These are phyloP conservation scores for Cyamopsis tetragonoloba DNA, from an alignment of 306 rosid species.

Conservation along the genomic window DNA sequence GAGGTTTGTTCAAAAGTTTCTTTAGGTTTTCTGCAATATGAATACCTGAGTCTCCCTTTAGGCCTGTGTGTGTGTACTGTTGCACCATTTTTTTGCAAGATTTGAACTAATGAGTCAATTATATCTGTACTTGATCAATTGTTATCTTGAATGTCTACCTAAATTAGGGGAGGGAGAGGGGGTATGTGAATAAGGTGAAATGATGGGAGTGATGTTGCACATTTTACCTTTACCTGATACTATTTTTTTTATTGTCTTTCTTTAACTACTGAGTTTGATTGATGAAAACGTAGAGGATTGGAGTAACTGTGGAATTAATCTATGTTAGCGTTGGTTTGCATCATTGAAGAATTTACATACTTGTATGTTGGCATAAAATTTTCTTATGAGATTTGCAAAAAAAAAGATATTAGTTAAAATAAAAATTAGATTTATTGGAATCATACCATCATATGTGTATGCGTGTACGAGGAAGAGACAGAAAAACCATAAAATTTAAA, in stretches of 20 bases:
- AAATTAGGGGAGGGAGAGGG: background rate
- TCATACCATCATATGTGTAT: too few relatives aligned
- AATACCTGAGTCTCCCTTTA: background rate
- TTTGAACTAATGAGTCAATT: background rate
- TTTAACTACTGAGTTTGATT: background rate
- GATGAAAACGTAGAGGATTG: conserved; percentile 18
- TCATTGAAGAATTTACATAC: conserved; percentile 10
- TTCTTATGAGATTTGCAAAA: too few relatives aligned
- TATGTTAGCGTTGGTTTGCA: background rate
- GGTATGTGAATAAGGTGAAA: background rate
- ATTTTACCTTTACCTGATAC: background rate
- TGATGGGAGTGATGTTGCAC: background rate
- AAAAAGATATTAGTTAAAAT: too few relatives aligned
- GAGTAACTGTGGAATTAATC: background rate
- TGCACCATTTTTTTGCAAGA: background rate
- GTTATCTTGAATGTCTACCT: background rate
- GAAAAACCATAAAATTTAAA: too few relatives aligned
- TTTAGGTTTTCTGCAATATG: conserved; percentile 11
- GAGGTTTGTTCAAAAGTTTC: conserved; percentile 59
- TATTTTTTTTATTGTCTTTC: too few relatives aligned
- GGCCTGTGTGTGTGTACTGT: background rate
- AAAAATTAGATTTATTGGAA: too few relatives aligned
- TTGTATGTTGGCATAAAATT: too few relatives aligned
- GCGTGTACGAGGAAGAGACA: too few relatives aligned
- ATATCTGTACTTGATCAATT: background rate